These are phyloP conservation scores for Bacidia rubella DNA, from an alignment of 495 filamentous ascomycete genomes.

Conservation along the genomic window DNA sequence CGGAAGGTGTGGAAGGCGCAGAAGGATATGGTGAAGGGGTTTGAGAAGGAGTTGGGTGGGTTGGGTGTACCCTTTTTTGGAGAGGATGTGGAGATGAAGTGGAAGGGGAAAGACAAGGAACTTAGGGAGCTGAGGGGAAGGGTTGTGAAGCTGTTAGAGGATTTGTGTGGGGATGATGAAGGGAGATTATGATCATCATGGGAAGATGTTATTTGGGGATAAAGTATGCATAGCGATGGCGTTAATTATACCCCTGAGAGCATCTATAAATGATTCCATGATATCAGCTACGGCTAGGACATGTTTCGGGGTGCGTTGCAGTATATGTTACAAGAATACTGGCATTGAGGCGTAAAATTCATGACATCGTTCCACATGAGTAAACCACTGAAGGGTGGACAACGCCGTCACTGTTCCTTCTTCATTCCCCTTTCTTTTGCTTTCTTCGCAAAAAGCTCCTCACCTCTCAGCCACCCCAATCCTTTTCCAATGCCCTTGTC, in stretches of 20 bases:
- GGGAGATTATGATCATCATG: not conserved
- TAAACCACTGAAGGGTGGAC: not conserved
- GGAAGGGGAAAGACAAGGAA: conserved; percentile 24
- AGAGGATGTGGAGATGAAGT: conserved; percentile 26
- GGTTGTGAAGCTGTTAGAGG: conserved; percentile 50
- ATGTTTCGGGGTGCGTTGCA: no score
- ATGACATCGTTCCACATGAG: no score
- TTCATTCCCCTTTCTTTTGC: conserved; percentile 23
- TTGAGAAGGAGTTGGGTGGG: conserved; percentile 38
- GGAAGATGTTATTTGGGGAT: not conserved
- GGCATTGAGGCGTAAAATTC: no score
- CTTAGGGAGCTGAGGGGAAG: conserved; percentile 39
- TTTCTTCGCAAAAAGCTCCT: conserved; percentile 42
- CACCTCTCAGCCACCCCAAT: conserved; percentile 60
- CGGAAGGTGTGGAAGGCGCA: conserved; percentile 41
- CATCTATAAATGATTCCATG: not conserved
- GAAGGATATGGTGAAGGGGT: conserved; percentile 43
- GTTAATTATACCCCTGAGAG: conserved; percentile 1
- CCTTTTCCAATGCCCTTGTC: conserved; percentile 54
- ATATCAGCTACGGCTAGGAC: no score
- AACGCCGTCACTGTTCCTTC: conserved; percentile 17
- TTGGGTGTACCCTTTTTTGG: conserved; percentile 57
- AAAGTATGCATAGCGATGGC: conserved; percentile 2
- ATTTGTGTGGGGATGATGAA: conserved; percentile 38
- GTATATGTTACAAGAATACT: no score